Evolutionary conservation across 805 yeast genomes (phyloP), one percentile per base, ranked within the genome.

Genomic region (Suhomyces sp.): DNA sequence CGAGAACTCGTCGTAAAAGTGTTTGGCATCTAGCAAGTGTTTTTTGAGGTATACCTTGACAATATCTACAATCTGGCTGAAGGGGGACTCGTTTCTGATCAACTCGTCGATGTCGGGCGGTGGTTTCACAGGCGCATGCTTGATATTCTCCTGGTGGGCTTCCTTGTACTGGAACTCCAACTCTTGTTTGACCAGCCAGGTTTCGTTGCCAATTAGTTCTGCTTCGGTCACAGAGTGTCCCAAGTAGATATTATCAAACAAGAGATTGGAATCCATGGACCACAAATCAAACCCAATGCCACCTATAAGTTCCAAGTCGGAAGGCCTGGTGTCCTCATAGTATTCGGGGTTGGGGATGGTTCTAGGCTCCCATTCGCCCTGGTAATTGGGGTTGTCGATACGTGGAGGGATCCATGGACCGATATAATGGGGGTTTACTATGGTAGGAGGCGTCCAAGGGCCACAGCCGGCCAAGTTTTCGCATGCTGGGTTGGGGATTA

Each of bases 211-310:
- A 58, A 91, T 76, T 8, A 64, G 52, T 73, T 92, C 97, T 10
- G 97, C 97, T 64, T 91, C 97, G 38, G 72, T 75, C n/a, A 91
- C 73, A 1, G 88, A 83, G 65, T 89, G 92, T 29, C 97, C 97
- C 55, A 91, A 68, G 67, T 91, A 92, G 55, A 91, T 82, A 71
- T 91, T 89, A 67, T 90, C 90, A 66, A 91, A 89, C 66, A 88
- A 60, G 48, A 90, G 81, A 48, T 88, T 82, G 44, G 78, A 77
- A 57, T 88, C 86, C 85, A 91, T 87, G 46, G 93, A 82, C 96
- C 97, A 91, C 57, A 91, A 74, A 69, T 91, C 97, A 63, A 92
- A 88, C 7, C 96, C 97, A 45, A 90, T 61, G 9, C 88, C 96
- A 23, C 91, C 92, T 57, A 90, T 82, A 33, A 85, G 82, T 59